A percentile compares a stretch with the other conserved stretches of the same genome.
Evolutionary conservation across 768 basidiomycete species (phyloP).

Genomic region (Podaxis mareebaensis): DNA sequence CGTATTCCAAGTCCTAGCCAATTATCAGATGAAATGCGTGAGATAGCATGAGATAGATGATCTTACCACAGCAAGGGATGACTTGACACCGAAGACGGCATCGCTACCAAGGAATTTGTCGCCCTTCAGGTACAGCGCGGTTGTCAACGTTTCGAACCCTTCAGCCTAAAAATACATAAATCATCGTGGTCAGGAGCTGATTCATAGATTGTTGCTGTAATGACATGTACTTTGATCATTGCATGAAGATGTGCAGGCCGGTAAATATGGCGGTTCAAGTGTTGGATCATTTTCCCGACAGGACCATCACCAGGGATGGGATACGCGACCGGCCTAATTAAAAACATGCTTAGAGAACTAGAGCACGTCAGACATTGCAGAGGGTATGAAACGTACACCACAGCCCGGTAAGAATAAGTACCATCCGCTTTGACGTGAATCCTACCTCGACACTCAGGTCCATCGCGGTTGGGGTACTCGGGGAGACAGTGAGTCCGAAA

Average conservation of each 20-base stretch:
- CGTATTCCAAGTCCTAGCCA: slow-evolving; percentile 49
- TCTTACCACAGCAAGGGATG: slow-evolving; percentile 74
- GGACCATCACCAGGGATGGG: slow-evolving; percentile 82
- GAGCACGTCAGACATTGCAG: not conserved
- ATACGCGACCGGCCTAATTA: slow-evolving; percentile 54
- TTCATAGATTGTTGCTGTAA: not conserved
- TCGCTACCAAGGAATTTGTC: slow-evolving; percentile 70
- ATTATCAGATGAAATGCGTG: not conserved
- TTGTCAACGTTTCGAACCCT: slow-evolving; percentile 71
- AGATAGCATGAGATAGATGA: slow-evolving; percentile 11
- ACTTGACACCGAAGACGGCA: slow-evolving; percentile 81
- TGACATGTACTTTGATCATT: slow-evolving; percentile 52
- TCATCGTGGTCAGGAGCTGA: not conserved
- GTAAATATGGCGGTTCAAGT: slow-evolving; percentile 67
- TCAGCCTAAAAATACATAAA: slow-evolving; percentile 48
- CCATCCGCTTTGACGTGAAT: slow-evolving; percentile 62
- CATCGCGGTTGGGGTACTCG: slow-evolving; percentile 55
- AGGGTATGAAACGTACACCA: slow-evolving; percentile 45
- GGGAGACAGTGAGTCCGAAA: slow-evolving; percentile 20
- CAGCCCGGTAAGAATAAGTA: slow-evolving; percentile 66
- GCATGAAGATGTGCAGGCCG: slow-evolving; percentile 83
- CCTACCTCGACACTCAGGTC: slow-evolving; percentile 75
- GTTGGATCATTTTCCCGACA: slow-evolving; percentile 59
- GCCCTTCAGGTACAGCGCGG: slow-evolving; percentile 73
- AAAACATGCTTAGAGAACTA: not conserved